phyloP scores from a whole-genome alignment of 345 rosid genomes.

The Xanthoceras sorbifolium region DNA sequence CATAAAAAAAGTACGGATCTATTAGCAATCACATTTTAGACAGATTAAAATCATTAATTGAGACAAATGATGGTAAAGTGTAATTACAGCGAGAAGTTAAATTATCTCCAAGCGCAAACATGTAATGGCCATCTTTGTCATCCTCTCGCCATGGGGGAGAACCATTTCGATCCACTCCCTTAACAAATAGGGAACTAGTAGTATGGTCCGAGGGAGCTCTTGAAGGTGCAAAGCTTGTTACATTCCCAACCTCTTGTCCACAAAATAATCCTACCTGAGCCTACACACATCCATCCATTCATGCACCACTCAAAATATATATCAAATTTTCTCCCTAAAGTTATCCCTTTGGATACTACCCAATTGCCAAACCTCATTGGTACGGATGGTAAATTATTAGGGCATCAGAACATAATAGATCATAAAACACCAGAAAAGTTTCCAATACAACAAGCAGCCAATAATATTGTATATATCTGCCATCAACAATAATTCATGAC shows the following conservation, averaged over 20 bases:
- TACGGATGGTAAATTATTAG: not conserved
- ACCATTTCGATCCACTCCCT: slow-evolving; percentile 67
- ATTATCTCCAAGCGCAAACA: slow-evolving; percentile 94
- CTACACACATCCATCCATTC: slow-evolving; percentile 88
- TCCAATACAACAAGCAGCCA: not conserved
- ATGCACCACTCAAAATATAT: slow-evolving; percentile 63
- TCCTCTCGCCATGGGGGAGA: slow-evolving; percentile 93
- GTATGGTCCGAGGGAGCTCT: slow-evolving; percentile 62
- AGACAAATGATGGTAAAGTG: slow-evolving; percentile 45
- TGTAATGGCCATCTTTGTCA: slow-evolving; percentile 98
- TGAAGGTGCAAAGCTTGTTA: slow-evolving; percentile 76
- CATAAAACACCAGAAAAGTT: not conserved
- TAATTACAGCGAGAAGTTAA: slow-evolving; percentile 92
- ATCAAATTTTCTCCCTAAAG: slow-evolving; percentile 29
- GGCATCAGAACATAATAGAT: not conserved
- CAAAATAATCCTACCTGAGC: slow-evolving; percentile 95
- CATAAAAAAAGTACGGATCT: not conserved
- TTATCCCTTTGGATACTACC: slow-evolving; percentile 5
- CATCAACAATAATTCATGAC: too few relatives aligned
- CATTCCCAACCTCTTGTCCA: slow-evolving; percentile 88
- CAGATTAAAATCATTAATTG: slow-evolving; percentile 1
- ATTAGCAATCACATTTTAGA: not conserved
- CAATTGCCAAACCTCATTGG: not conserved
- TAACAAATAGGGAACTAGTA: slow-evolving; percentile 43
- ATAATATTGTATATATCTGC: not conserved